phyloP scores from a whole-genome alignment of 2,329 filamentous ascomycete genomes.

The Macrophomina pseudophaseolina region DNA sequence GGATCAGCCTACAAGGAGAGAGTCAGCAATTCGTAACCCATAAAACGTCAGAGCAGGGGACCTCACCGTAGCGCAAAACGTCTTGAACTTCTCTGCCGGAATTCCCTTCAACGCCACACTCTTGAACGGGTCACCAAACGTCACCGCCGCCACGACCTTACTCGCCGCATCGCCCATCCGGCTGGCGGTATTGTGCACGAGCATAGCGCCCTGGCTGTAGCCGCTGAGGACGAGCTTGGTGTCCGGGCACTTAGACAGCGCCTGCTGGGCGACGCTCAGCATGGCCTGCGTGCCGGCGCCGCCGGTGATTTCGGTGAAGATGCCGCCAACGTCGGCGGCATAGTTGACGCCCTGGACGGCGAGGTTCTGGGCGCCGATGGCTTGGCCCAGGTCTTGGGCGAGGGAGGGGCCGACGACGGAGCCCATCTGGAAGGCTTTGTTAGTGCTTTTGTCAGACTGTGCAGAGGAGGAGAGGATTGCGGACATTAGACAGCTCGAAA shows the following conservation, averaged over 20 bases:
- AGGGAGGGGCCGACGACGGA: slow-evolving; percentile 57
- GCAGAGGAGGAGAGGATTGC: too few relatives aligned
- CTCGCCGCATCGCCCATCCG: background rate
- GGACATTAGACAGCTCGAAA: slow-evolving; percentile 42
- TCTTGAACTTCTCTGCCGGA: slow-evolving; percentile 10
- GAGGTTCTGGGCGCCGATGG: slow-evolving; percentile 48
- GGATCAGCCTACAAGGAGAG: background rate
- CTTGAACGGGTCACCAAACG: slow-evolving; percentile 45
- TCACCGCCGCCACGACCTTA: slow-evolving; percentile 34
- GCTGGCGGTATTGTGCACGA: slow-evolving; percentile 33
- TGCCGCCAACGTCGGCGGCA: slow-evolving; percentile 48
- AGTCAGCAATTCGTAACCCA: background rate
- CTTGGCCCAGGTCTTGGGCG: slow-evolving; percentile 50
- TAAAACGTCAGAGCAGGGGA: too few relatives aligned
- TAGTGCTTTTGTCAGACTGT: too few relatives aligned
- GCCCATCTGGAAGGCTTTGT: slow-evolving; percentile 49
- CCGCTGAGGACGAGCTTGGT: slow-evolving; percentile 55
- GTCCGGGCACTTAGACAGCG: slow-evolving; percentile 47
- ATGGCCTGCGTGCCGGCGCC: slow-evolving; percentile 37
- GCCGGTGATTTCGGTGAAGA: slow-evolving; percentile 10
- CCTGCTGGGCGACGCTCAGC: slow-evolving; percentile 51
- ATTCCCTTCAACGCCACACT: slow-evolving; percentile 5
- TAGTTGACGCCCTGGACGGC: slow-evolving; percentile 63
- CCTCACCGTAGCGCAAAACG: slow-evolving; percentile 21
- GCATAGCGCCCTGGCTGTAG: slow-evolving; percentile 47